Evolutionary conservation across 2,329 filamentous ascomycete genomes (phyloP), one percentile per base, ranked within the genome.

Genomic region (Cladosporium sp.): DNA sequence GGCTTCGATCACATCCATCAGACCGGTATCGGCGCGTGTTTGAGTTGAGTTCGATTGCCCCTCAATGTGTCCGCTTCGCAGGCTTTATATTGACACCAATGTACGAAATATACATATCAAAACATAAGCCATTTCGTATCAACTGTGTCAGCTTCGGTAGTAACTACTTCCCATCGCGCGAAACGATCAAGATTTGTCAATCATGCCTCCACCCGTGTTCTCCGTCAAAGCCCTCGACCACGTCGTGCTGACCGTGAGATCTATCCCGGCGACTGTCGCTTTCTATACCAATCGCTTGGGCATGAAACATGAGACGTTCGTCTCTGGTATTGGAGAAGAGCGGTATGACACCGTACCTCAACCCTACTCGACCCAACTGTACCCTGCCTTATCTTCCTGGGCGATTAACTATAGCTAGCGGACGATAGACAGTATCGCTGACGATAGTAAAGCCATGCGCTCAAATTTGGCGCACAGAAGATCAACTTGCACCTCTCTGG

Each of bases 401-500:
- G 22, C 22, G 22, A 28, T 28, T 7, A 28, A 28, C 22, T 5
- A 28, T 28, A 28, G 22, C 22, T 28, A 28, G 22, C 4, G 2
- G 5, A 28, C 22, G 22, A 7, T 28, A 4, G 22, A 7, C 22
- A 28, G 22, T 28, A 28, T 28, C 22, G 22, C 22, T 28, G 22
- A 28, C 22, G 22, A 7, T 28, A 7, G 9, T 1, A 13, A n/a
- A 74, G 81, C 10, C 74, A 79, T 54, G 79, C 80, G 0, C 70
- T 84, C 13, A 66, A 72, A 4, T 84, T 84, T 58, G 82, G 80
- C 33, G 61, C 58, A 1, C 79, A 82, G 56, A 84, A 84, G 65
- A 79, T 84, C 53, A 84, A 84, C 55, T 72, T 85, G 2, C 81
- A 84, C 60, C 71, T 80, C 57, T 68, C 70, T 9, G 80, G 80